Conservation (phyloP, 2,329 filamentous ascomycete species). For the Colletotrichum theobromicola region DNA sequence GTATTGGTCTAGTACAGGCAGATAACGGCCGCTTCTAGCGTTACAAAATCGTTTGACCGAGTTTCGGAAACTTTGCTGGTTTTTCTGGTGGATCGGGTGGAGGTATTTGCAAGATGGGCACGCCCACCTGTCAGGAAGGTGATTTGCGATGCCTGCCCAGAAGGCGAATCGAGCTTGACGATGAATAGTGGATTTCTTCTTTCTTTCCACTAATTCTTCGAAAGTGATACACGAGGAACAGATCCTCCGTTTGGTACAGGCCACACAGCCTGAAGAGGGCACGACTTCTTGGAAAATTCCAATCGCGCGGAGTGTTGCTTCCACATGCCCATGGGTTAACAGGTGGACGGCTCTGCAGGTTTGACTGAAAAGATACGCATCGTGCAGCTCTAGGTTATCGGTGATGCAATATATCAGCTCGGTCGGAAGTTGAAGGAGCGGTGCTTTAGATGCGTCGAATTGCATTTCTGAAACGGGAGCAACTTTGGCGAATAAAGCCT, state of each 20-base stretch:
- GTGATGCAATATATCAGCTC: neutral
- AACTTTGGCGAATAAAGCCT: too few relatives aligned
- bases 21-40: neutral
- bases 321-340: neutral
- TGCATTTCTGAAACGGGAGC: neutral
- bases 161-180: neutral
- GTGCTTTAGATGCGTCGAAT: neutral
- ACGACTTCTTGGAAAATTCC: neutral
- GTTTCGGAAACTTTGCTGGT: neutral
- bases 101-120: fast-evolving
- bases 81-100: neutral
- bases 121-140: neutral
- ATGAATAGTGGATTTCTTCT: neutral
- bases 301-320: neutral
- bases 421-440: neutral
- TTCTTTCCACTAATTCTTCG: neutral
- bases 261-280: neutral
- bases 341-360: neutral
- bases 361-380: neutral
- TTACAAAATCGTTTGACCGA: neutral
- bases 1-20: neutral
- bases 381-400: neutral
- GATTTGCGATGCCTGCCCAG: neutral
- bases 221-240: neutral
- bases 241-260: neutral